Conservation (phyloP, 1,284 basidiomycete species). For the Moesziomyces parantarcticus region DNA sequence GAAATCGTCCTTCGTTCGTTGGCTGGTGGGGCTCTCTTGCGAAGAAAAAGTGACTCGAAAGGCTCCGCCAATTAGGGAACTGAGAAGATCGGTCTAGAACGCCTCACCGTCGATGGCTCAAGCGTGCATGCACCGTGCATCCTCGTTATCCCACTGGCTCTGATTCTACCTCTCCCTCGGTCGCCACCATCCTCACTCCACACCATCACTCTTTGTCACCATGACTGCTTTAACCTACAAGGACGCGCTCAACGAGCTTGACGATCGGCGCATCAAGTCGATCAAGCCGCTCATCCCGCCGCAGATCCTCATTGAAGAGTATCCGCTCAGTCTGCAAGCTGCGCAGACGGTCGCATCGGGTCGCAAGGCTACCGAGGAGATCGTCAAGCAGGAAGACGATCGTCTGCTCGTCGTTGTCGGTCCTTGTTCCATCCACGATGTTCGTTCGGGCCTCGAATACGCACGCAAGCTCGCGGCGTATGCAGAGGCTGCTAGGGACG, state of each 20-base stretch:
- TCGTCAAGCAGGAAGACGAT: conserved; percentile 61
- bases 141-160: no score
- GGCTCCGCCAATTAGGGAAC: no score
- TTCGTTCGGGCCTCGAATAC: conserved; percentile 64
- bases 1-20: no score
- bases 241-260: conserved; percentile 63
- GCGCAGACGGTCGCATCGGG: conserved; percentile 57
- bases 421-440: conserved; percentile 67
- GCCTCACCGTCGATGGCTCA: no score
- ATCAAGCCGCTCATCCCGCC: conserved; percentile 65
- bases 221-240: conserved; percentile 42
- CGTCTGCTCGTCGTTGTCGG: conserved; percentile 65
- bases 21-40: no score
- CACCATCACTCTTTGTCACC: background rate
- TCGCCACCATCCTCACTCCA: no score
- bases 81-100: no score
- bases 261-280: conserved; percentile 63
- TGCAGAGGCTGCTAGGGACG: conserved; percentile 81
- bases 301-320: conserved; percentile 65
- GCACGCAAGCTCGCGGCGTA: conserved; percentile 77
- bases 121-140: no score
- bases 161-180: no score
- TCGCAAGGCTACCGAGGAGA: conserved; percentile 57
- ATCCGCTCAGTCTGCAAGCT: conserved; percentile 57
- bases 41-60: no score